phyloP scores from a whole-genome alignment of 108 stramenopile genomes.

The Tribonema minus region DNA sequence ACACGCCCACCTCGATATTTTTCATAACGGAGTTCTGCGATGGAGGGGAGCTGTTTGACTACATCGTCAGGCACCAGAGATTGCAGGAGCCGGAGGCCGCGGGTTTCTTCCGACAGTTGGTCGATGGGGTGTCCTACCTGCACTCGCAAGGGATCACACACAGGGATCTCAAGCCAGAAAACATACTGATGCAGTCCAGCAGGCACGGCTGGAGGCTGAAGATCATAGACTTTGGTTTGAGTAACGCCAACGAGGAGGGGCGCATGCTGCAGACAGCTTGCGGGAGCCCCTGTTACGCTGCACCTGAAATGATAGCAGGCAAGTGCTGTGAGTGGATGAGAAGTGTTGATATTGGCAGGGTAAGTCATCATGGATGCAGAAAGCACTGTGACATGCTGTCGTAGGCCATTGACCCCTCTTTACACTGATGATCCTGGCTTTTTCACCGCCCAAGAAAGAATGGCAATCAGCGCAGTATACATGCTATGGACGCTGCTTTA shows the following conservation, averaged over 20 bases:
- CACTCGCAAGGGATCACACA: constrained; percentile 58
- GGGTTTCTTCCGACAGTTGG: constrained; percentile 55
- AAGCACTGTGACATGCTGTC: no score
- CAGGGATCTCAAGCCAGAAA: constrained; percentile 68
- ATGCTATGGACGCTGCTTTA: no score
- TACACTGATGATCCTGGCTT: no score
- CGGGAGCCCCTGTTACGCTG: constrained; percentile 67
- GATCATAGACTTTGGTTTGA: constrained; percentile 64
- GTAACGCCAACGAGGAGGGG: constrained; percentile 57
- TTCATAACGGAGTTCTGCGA: constrained; percentile 65
- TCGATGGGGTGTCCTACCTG: constrained; percentile 62
- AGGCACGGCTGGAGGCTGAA: constrained; percentile 54
- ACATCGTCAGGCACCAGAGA: constrained; percentile 58
- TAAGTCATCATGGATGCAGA: no score
- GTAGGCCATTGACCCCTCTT: no score
- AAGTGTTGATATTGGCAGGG: no score
- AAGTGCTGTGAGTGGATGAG: neutral
- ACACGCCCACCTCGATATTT: constrained; percentile 61
- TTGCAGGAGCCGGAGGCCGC: constrained; percentile 53
- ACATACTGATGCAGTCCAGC: constrained; percentile 58
- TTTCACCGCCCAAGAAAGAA: no score
- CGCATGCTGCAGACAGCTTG: constrained; percentile 62
- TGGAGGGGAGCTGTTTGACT: constrained; percentile 64
- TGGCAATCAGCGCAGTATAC: no score
- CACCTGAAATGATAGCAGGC: constrained; percentile 60